Conservation (phyloP, 2,329 filamentous ascomycete genomes). For the Alternaria triticimaculans region DNA sequence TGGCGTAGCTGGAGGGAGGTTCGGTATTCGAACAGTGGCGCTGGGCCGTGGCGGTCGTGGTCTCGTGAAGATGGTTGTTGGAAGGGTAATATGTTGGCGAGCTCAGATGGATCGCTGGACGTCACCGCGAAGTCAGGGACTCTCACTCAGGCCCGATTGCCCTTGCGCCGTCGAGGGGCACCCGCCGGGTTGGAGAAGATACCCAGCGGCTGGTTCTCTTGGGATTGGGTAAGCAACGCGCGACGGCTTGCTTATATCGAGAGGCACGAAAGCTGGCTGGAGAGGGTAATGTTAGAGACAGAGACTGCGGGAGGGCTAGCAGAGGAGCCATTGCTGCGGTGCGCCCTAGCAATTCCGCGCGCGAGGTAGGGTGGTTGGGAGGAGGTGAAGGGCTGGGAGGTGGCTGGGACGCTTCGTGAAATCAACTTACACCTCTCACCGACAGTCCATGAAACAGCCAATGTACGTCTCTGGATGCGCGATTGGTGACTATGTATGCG, state of each 20-base stretch:
- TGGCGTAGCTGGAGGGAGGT: conserved; percentile 52
- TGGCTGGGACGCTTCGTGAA: conserved; percentile 23
- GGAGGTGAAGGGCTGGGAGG: conserved; percentile 24
- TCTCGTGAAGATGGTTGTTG: conserved; percentile 41
- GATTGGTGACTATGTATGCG: conserved; percentile 20
- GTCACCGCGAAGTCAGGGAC: conserved; percentile 33
- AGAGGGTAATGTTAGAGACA: conserved; percentile 28
- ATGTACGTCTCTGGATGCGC: conserved; percentile 16
- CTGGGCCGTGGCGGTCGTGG: conserved; percentile 43
- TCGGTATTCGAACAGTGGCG: conserved; percentile 35
- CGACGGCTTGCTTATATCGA: conserved; percentile 23
- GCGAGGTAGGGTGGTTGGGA: conserved; percentile 9
- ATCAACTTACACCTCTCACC: conserved; percentile 21
- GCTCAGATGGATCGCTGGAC: conserved; percentile 31
- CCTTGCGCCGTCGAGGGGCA: conserved; percentile 28
- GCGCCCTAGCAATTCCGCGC: conserved; percentile 12
- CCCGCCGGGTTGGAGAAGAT: conserved; percentile 25
- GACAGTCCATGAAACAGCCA: conserved; percentile 18
- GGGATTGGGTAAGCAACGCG: conserved; percentile 17
- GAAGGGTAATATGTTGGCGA: conserved; percentile 39
- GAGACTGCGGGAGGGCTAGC: conserved; percentile 26
- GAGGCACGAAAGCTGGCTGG: conserved; percentile 29
- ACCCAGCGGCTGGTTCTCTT: conserved; percentile 25
- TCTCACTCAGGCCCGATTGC: conserved; percentile 16
- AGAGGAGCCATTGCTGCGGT: conserved; percentile 33